phyloP scores from a whole-genome alignment of 1,284 basidiomycete genomes.

The Papiliotrema fonsecae region DNA sequence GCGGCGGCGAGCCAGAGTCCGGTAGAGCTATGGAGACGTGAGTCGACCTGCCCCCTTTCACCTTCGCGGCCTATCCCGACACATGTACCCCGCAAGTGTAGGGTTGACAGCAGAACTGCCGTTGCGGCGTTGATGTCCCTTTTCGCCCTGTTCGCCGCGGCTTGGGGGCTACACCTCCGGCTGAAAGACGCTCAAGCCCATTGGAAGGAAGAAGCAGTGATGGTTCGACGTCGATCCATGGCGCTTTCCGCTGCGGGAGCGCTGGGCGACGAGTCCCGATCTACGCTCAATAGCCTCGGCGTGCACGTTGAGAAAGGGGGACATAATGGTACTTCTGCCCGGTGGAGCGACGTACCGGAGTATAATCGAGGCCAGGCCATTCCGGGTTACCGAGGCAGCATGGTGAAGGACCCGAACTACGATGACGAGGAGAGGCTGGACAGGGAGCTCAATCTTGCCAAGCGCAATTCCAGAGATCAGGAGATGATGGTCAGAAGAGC shows the following conservation, averaged over 20 bases:
- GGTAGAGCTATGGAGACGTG: conserved; percentile 43
- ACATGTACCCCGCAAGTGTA: not conserved
- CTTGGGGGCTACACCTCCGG: conserved; percentile 37
- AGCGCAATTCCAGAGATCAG: conserved; percentile 20
- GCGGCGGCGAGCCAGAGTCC: conserved; percentile 24
- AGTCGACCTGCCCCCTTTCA: conserved; percentile 8
- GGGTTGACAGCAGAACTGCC: conserved; percentile 24
- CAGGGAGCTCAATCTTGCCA: conserved; percentile 13
- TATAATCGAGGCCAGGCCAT: not conserved
- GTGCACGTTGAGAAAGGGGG: conserved; percentile 10
- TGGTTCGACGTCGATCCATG: conserved; percentile 35
- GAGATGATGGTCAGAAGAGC: conserved; percentile 19
- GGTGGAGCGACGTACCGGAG: conserved; percentile 7
- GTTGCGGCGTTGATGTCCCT: conserved; percentile 40
- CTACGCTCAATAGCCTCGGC: conserved; percentile 4
- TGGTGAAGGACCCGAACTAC: conserved; percentile 1
- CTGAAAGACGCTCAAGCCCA: conserved; percentile 26
- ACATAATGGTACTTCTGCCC: not conserved
- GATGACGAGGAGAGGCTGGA: conserved; percentile 26
- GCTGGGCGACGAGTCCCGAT: conserved; percentile 1
- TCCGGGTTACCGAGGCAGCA: conserved; percentile 1
- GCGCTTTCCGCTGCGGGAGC: conserved; percentile 18
- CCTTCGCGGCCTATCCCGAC: not conserved
- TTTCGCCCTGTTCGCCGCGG: conserved; percentile 31
- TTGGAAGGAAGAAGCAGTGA: conserved; percentile 40